Evolutionary conservation across 495 filamentous ascomycete genomes (phyloP).

Genomic region (Hyaloscypha bicolor): DNA sequence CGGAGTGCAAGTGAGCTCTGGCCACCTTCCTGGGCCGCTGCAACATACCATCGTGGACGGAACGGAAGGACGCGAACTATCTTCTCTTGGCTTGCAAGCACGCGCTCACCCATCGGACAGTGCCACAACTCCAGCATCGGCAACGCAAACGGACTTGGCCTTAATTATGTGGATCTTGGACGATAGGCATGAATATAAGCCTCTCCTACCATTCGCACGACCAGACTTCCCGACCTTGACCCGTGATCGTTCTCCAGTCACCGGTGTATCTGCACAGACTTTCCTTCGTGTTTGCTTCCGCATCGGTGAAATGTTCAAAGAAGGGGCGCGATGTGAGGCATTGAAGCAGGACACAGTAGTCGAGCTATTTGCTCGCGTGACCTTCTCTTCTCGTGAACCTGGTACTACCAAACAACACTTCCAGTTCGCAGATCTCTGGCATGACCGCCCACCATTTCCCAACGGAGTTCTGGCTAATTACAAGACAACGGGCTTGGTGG

Average conservation of each 20-base stretch:
- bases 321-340: slow-evolving; percentile 40
- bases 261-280: slow-evolving; percentile 48
- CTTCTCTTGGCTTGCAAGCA: neutral
- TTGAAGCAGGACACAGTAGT: slow-evolving; percentile 48
- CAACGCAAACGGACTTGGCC: neutral
- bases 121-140: neutral
- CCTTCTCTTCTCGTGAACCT: slow-evolving; percentile 50
- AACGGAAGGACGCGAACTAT: neutral
- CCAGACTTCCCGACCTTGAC: slow-evolving; percentile 50
- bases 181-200: slow-evolving; percentile 27
- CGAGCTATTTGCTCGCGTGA: slow-evolving; percentile 62
- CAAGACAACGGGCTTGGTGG: slow-evolving; percentile 46
- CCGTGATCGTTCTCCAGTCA: slow-evolving; percentile 52
- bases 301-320: slow-evolving; percentile 56
- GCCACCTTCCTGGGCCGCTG: neutral
- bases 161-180: slow-evolving; percentile 6
- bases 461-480: slow-evolving; percentile 51
- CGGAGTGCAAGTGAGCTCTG: neutral
- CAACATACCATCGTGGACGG: neutral
- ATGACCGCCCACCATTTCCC: slow-evolving; percentile 54
- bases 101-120: neutral
- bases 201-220: slow-evolving; percentile 46
- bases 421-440: slow-evolving; percentile 60
- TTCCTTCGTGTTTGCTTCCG: slow-evolving; percentile 63
- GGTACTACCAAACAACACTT: slow-evolving; percentile 54